These are phyloP conservation scores for Colletotrichum spaethianum DNA, from an alignment of 2,329 filamentous ascomycete genomes.

Conservation along the genomic window DNA sequence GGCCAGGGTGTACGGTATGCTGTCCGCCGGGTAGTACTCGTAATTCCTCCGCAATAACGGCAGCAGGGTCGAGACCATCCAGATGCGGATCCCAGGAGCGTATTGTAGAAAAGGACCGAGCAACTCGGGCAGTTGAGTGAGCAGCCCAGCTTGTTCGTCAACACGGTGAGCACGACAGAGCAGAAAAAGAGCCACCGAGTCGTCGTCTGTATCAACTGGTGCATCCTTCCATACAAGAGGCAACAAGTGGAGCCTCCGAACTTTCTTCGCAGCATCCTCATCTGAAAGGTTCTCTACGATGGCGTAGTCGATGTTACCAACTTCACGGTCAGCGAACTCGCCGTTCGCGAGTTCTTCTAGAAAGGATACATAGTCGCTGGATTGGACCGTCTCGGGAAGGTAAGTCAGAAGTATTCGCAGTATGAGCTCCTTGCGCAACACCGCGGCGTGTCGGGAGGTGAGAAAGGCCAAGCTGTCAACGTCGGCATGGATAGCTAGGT, in stretches of 20 bases:
- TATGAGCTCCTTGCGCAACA: constrained; percentile 75
- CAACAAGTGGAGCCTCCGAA: constrained; percentile 74
- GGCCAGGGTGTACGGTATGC: constrained; percentile 67
- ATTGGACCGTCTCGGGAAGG: constrained; percentile 79
- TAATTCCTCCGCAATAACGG: constrained; percentile 78
- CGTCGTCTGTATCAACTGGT: constrained; percentile 62
- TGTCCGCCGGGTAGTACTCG: constrained; percentile 75
- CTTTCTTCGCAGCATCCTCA: constrained; percentile 74
- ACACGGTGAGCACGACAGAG: constrained; percentile 78
- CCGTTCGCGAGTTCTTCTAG: constrained; percentile 69
- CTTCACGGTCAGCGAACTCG: constrained; percentile 57
- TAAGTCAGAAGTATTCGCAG: constrained; percentile 83
- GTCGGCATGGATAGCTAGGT: constrained; percentile 77
- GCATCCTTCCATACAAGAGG: constrained; percentile 67
- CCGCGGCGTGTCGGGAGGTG: constrained; percentile 67
- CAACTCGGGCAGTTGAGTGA: constrained; percentile 77
- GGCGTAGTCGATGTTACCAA: constrained; percentile 67
- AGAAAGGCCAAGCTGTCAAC: constrained; percentile 74
- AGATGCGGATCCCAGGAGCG: constrained; percentile 72
- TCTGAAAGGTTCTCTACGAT: constrained; percentile 72
- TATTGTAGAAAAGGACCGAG: constrained; percentile 77
- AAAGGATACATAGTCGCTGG: constrained; percentile 74
- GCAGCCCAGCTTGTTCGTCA: constrained; percentile 79
- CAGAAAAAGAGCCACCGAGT: constrained; percentile 75
- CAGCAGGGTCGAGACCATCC: constrained; percentile 78